Percentiles rank a stretch among this genome's conserved stretches.
These are phyloP conservation scores for Zostera marina DNA, from an alignment of 116 monocot species.

Conservation along the genomic window DNA sequence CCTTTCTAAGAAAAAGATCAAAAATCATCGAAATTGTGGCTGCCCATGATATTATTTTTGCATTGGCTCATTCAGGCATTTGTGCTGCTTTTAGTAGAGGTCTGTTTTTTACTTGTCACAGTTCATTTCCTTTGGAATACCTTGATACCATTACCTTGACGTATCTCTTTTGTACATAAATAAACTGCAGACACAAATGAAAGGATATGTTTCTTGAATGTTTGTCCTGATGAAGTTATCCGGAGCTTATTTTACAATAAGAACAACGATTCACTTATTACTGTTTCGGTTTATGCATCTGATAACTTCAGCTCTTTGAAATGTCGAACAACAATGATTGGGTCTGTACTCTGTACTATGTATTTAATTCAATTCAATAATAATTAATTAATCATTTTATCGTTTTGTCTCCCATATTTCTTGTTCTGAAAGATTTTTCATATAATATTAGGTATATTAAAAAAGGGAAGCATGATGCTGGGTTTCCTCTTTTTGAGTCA, in stretches of 20 bases:
- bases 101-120: slow-evolving; percentile 13
- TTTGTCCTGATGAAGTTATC: slow-evolving; percentile 94
- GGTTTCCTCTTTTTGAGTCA: slow-evolving; percentile 67
- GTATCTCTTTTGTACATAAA: slow-evolving; percentile 6
- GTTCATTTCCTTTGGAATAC: not conserved
- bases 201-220: slow-evolving; percentile 87
- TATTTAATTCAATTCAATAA: not conserved
- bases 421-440: slow-evolving; percentile 1
- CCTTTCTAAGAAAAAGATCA: slow-evolving; percentile 77
- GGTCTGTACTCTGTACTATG: slow-evolving; percentile 16
- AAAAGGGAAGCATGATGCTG: slow-evolving; percentile 62
- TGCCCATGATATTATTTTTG: slow-evolving; percentile 93
- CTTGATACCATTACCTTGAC: not conserved
- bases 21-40: slow-evolving; percentile 95
- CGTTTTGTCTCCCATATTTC: not conserved
- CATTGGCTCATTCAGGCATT: slow-evolving; percentile 83
- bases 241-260: slow-evolving; percentile 96
- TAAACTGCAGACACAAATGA: slow-evolving; percentile 55
- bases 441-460: slow-evolving; percentile 43
- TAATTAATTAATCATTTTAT: no score
- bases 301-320: slow-evolving; percentile 78
- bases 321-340: slow-evolving; percentile 70
- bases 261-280: slow-evolving; percentile 98
- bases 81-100: slow-evolving; percentile 90
- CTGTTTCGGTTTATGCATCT: slow-evolving; percentile 93